Conservation (phyloP, 768 basidiomycete genomes). For the Obba rivulosa region DNA sequence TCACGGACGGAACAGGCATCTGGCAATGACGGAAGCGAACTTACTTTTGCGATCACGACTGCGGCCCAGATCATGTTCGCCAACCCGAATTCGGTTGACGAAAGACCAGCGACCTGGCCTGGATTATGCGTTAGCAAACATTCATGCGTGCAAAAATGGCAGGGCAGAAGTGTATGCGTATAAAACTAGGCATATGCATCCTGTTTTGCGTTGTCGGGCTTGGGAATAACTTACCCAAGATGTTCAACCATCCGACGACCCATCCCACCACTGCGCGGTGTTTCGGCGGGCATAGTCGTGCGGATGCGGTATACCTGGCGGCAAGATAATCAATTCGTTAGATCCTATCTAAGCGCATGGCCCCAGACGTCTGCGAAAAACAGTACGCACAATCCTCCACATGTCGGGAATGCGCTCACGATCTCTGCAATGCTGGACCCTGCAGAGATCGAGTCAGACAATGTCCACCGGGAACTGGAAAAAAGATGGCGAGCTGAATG, state of each 20-base stretch:
- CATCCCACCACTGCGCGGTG: constrained; percentile 71
- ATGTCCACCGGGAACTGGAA: not conserved
- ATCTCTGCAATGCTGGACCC: constrained; percentile 70
- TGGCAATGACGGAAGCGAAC: constrained; percentile 12
- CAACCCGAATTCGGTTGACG: constrained; percentile 82
- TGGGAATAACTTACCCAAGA: constrained; percentile 44
- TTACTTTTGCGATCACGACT: constrained; percentile 50
- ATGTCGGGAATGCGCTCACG: constrained; percentile 71
- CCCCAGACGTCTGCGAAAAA: not conserved
- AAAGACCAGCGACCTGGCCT: constrained; percentile 81
- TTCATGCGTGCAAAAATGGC: too few relatives aligned
- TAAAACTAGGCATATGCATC: too few relatives aligned
- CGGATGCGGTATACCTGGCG: constrained; percentile 73
- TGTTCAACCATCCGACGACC: constrained; percentile 82
- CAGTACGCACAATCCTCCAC: constrained; percentile 56
- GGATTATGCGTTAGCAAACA: not conserved
- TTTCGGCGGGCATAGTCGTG: constrained; percentile 59
- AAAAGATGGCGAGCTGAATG: not conserved
- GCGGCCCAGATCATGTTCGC: constrained; percentile 80
- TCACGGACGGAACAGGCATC: constrained; percentile 7
- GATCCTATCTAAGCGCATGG: not conserved
- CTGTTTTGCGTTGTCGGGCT: not conserved
- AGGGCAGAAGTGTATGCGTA: too few relatives aligned
- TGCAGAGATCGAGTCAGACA: constrained; percentile 3
- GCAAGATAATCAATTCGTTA: not conserved